Percentiles rank a stretch among this genome's conserved stretches.
Evolutionary conservation across 2,329 filamentous ascomycete genomes (phyloP).

Genomic region (Nigrospora osmanthi): DNA sequence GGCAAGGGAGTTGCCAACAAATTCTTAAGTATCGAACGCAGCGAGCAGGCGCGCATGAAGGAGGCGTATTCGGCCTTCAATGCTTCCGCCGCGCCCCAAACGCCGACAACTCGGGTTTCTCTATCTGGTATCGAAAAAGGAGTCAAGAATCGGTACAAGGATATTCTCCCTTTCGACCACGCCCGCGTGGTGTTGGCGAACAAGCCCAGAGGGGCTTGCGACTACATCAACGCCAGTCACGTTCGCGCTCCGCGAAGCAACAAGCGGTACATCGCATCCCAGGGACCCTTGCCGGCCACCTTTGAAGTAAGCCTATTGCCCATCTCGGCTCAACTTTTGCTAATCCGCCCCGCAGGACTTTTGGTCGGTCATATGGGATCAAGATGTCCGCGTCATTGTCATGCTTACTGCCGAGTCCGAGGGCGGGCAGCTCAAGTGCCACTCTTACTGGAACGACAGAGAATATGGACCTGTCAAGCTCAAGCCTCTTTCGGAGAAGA

Average conservation of each 20-base stretch:
- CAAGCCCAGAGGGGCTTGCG: conserved; percentile 61
- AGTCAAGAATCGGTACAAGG: conserved; percentile 93
- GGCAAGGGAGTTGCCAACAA: conserved; percentile 76
- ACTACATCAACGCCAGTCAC: conserved; percentile 94
- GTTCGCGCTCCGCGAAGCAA: conserved; percentile 73
- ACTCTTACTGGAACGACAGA: conserved; percentile 80
- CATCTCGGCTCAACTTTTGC: background rate
- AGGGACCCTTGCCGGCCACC: conserved; percentile 86
- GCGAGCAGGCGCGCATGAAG: conserved; percentile 88
- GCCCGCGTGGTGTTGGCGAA: conserved; percentile 73
- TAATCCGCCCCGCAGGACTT: conserved; percentile 60
- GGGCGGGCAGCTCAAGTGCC: conserved; percentile 88
- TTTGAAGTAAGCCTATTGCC: conserved; percentile 60
- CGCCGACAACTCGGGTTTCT: conserved; percentile 41
- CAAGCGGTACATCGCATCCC: conserved; percentile 91
- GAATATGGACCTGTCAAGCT: conserved; percentile 74
- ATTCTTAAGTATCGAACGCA: conserved; percentile 76
- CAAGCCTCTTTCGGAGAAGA: conserved; percentile 72
- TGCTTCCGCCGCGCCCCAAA: conserved; percentile 23
- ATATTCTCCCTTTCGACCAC: conserved; percentile 95
- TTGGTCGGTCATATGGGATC: conserved; percentile 96
- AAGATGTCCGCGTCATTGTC: conserved; percentile 89
- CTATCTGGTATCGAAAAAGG: conserved; percentile 93
- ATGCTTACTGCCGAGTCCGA: conserved; percentile 95
- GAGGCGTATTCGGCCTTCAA: conserved; percentile 54